Evolutionary conservation across 1,139 yeast genomes (phyloP).

Genomic region (Meyerozyma sp.): DNA sequence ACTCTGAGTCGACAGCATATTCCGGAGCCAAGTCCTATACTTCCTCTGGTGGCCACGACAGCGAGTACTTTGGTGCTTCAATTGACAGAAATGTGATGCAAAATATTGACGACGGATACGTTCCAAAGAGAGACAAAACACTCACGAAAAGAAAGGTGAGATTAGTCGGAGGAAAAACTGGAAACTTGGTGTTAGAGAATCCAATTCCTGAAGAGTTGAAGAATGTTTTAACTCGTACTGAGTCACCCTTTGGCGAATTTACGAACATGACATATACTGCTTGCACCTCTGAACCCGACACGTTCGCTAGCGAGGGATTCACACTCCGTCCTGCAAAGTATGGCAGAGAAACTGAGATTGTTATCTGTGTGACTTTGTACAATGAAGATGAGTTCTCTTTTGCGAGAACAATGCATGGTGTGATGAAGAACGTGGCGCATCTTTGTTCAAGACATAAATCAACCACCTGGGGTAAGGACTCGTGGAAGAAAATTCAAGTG

Average conservation of each 20-base stretch:
- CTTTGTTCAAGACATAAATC: conserved; percentile 76
- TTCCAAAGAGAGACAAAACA: conserved; percentile 26
- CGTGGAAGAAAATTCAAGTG: conserved; percentile 94
- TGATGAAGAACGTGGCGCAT: conserved; percentile 87
- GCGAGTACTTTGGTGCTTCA: conserved; percentile 39
- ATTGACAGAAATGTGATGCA: conserved; percentile 45
- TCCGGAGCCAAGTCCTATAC: conserved; percentile 25
- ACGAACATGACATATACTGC: conserved; percentile 94
- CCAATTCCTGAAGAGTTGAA: conserved; percentile 86
- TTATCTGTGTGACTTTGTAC: conserved; percentile 81
- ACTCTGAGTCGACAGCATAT: conserved; percentile 37
- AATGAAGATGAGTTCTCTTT: conserved; percentile 87
- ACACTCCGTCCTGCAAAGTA: conserved; percentile 77
- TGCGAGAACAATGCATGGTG: conserved; percentile 90
- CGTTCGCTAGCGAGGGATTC: conserved; percentile 75
- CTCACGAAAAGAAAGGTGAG: conserved; percentile 49
- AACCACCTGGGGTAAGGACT: conserved; percentile 88
- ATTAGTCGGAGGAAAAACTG: conserved; percentile 54
- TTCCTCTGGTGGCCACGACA: conserved; percentile 16
- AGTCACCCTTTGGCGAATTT: conserved; percentile 76
- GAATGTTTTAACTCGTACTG: conserved; percentile 74
- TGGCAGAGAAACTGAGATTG: conserved; percentile 81
- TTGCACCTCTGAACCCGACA: conserved; percentile 85
- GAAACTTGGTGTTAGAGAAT: conserved; percentile 82
- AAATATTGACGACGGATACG: conserved; percentile 33